These are phyloP conservation scores for Brachypodium distachyon DNA, from an alignment of 202 grass and related monocot genomes.

Conservation along the genomic window DNA sequence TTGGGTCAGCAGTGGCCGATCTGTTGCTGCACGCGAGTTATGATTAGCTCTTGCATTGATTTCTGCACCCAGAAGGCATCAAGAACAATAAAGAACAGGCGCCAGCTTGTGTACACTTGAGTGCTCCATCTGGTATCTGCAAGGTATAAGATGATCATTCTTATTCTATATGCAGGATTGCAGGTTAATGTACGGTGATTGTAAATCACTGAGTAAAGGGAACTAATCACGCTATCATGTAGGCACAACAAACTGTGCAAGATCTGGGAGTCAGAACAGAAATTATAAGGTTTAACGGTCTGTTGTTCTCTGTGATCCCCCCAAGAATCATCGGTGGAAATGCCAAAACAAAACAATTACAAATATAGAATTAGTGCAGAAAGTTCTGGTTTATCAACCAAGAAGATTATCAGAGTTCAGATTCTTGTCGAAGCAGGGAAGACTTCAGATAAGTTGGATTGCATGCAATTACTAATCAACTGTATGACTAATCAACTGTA, in stretches of 20 bases:
- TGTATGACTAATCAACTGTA: no score
- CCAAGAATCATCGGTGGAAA: no score
- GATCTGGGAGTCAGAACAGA: no score
- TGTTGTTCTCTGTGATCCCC: no score
- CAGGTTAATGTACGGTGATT: background rate
- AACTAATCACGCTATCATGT: no score
- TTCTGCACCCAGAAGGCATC: conserved; percentile 22
- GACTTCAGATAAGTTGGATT: background rate
- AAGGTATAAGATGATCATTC: background rate
- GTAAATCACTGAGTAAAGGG: no score
- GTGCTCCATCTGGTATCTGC: conserved; percentile 27
- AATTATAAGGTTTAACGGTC: no score
- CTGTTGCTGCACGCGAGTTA: background rate
- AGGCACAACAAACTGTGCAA: no score
- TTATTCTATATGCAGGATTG: background rate
- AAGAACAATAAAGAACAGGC: background rate
- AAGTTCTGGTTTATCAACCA: background rate
- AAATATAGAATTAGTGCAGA: no score
- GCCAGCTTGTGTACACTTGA: conserved; percentile 2
- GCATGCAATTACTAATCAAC: background rate
- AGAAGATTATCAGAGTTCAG: background rate
- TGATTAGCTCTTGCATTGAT: conserved; percentile 12
- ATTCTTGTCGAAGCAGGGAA: no score
- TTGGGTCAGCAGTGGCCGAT: conserved; percentile 4
- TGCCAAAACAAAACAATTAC: no score